phyloP scores from a whole-genome alignment of 345 rosid genomes.

The Lenwebbia sp. region DNA sequence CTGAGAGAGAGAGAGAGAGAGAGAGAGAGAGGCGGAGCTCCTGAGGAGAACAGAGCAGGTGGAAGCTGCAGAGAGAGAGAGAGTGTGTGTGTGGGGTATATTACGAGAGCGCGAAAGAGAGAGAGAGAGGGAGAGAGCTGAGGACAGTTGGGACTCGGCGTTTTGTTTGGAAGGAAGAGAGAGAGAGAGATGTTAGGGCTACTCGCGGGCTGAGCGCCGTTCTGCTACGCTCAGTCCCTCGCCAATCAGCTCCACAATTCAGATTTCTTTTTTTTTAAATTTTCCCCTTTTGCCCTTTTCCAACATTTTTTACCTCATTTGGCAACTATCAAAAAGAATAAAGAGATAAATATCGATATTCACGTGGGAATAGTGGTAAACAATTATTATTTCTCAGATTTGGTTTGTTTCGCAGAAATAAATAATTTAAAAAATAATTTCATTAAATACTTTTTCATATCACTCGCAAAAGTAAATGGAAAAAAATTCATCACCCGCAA shows the following conservation, averaged over 20 bases:
- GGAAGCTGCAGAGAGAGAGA: not conserved
- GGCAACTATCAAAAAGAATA: too few species aligned
- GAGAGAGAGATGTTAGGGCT: not conserved
- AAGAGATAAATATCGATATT: too few species aligned
- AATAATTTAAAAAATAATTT: too few species aligned
- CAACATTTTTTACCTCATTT: not conserved
- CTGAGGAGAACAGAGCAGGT: not conserved
- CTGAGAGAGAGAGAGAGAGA: not conserved
- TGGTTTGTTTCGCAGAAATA: too few species aligned
- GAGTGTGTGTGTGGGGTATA: not conserved
- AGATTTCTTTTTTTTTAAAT: not conserved
- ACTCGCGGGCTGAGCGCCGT: not conserved
- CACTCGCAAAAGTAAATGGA: too few species aligned
- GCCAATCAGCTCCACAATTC: not conserved
- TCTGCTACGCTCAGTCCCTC: not conserved
- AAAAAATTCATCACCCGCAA: too few species aligned
- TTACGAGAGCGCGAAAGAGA: not conserved
- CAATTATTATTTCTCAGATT: too few species aligned
- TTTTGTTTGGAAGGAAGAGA: not conserved
- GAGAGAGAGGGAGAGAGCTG: not conserved
- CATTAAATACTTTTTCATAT: too few species aligned
- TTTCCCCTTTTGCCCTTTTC: not conserved
- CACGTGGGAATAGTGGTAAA: too few species aligned
- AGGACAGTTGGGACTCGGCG: not conserved
- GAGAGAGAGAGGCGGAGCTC: not conserved